Evolutionary conservation across 2,329 filamentous ascomycete genomes (phyloP), one percentile per base, ranked within the genome.

Genomic region (Sclerotiophoma versabilis): DNA sequence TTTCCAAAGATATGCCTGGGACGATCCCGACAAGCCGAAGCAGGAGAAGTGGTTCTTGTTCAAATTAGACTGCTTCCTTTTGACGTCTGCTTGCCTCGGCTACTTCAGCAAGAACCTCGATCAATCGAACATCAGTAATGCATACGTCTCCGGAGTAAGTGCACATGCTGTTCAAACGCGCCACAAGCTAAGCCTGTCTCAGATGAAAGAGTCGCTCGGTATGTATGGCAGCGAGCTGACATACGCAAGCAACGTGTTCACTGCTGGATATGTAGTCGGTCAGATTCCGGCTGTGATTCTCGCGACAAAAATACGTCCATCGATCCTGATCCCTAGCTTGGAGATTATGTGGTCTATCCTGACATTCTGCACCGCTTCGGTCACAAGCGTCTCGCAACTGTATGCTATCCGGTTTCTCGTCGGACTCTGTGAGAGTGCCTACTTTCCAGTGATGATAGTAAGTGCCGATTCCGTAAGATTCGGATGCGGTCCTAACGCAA

Each of bases 321-420:
- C 62, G 5, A 63, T 69, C 17, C 41, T 69, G 11, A 65, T 76
- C 8, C 72, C 72, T 0, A 69, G 63, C 0, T 49, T 75, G 23
- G 73, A 75, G 26, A 65, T 75, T 9, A 17, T 68, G 39, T 68
- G 61, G 64, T 65, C 64, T 10, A 33, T 62, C 9, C 41, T 66
- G 32, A 66, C 62, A 0, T 64, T 64, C 25, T 69, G 63, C 30
- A 55, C 60, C 2, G 60, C 60, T 3, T 58, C 60, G 6, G 49
- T 63, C 6, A 66, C 51, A 11, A 73, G 52, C 8, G 57, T 64
- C 7, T 58, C 62, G 6, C 70, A 73, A 12, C 59, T 75, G 2
- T 74, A 75, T 48, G 70, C 66, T 2, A 66, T 75, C 25, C 68
- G 73, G 1, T 75, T 74, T 46, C 50, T 76, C 11, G 57, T 74